Base-by-base conservation (phyloP, 768 basidiomycete species). In the Boletus coccyginus region DNA sequence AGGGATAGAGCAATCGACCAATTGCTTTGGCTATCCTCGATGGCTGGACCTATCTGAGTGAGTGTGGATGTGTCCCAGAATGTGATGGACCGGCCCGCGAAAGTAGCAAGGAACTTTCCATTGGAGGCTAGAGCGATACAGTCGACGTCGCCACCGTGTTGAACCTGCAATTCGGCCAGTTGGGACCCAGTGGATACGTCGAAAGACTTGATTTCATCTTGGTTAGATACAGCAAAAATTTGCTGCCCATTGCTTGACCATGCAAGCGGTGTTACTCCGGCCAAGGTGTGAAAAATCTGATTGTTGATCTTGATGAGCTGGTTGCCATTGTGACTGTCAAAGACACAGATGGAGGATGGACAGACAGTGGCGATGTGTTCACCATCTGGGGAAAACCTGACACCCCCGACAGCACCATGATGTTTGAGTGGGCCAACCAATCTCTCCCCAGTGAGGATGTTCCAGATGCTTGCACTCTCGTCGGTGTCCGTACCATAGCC, bases 401-500 rank as follows among this genome's bases (percentile, higher is more conserved):
- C 14, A 12, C 48, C 49, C 0, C 1, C 3, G 19, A 55, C 3
- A 10, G 27, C 5, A 5, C 27, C 27, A 27, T 3, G 3, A 21
- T 42, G 51, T 7, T 32, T 0, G n/a, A 47, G 33, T 2, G 56
- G 56, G n/a, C 45, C 50, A 12, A 57, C 39, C 4, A 57, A n/a
- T 12, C 24, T 27, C 10, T 50, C 29, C 1, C 54, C 48, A 0
- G 48, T 40, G 1, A 10, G 3, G 27, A 55, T 39, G 40, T 17
- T 14, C 50, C 45, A 53, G 32, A 52, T 24, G 32, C 2, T 40
- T 7, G 27, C 27, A 27, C 27, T 27, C 3, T 27, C 27, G 27
- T 27, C 27, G 3, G 27, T 21, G 21, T 21, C 2, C 21, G n/a
- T n/a, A 21, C 2, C 21, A 21, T 21, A 21, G 27, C 27, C 27